A percentile compares a stretch with the other conserved stretches of the same genome.
Evolutionary conservation across 2,329 filamentous ascomycete species (phyloP).

Genomic region (Sporothrix globosa): DNA sequence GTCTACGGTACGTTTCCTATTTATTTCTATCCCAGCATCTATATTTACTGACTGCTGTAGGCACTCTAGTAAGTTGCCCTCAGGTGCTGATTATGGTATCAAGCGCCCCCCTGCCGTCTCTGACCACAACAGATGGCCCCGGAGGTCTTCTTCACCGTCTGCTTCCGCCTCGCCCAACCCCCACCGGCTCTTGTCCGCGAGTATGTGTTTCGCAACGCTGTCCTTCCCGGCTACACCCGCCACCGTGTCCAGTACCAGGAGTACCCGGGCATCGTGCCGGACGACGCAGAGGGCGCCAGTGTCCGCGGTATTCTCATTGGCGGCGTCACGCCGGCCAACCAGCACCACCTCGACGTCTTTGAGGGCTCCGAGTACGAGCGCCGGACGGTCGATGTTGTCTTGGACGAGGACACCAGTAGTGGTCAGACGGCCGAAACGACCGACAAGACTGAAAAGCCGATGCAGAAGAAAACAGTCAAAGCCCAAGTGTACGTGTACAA

Average conservation of each 20-base stretch:
- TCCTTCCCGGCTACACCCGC: slow-evolving; percentile 74
- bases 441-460: neutral
- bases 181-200: slow-evolving; percentile 57
- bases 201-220: slow-evolving; percentile 69
- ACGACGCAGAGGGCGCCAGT: slow-evolving; percentile 60
- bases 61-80: slow-evolving; percentile 44
- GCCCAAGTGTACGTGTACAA: slow-evolving; percentile 70
- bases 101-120: neutral
- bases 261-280: slow-evolving; percentile 74
- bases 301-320: slow-evolving; percentile 73
- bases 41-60: slow-evolving; percentile 38
- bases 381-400: slow-evolving; percentile 57
- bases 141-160: slow-evolving; percentile 82
- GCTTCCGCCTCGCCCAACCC: slow-evolving; percentile 62
- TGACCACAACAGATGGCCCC: slow-evolving; percentile 67
- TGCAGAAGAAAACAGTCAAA: slow-evolving; percentile 48
- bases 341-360: slow-evolving; percentile 76
- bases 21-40: neutral
- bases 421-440: neutral
- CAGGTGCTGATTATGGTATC: too few species aligned
- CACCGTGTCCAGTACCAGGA: slow-evolving; percentile 69
- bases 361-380: slow-evolving; percentile 76
- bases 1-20: slow-evolving; percentile 56
- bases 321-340: slow-evolving; percentile 76
- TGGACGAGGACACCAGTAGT: slow-evolving; percentile 39